Base-by-base conservation (phyloP, 1,284 basidiomycete genomes). In the Leccinum angustisporum region DNA sequence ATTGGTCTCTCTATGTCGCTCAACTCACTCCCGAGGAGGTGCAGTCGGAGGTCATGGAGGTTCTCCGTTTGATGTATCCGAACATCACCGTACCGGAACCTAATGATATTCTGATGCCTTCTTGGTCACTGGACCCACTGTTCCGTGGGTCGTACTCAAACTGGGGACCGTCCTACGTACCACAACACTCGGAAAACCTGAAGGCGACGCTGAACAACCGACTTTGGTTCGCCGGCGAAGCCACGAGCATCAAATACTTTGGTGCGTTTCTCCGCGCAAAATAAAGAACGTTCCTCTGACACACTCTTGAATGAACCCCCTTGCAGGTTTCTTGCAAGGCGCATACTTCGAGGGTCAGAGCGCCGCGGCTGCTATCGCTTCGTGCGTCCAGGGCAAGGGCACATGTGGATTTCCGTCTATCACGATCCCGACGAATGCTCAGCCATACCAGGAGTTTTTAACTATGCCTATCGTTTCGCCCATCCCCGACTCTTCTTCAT, bases 111-210 rank as follows among this genome's bases (percentile, higher is more conserved):
- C 78, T 80, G 65, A 83, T 86, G 66, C 81, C 81, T 4, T 75
- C 81, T 7, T 90, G 88, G 88, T 70, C 78, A 48, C 71, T 72
- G 13, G 81, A 88, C 64, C 81, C 82, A 6, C 74, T 89, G 16
- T 87, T 80, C 73, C 80, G 85, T 11, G 88, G 88, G 3, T 83
- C 86, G 7, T 90, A 86, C 68, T 86, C 84, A 14, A 90, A 88
- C 65, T 89, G 87, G 86, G 86, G 18, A 46, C 18, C 18, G 10
- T 46, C 43, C 3, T 86, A 86, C 65, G 70, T 81, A 18, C 77
- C 76, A 27, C 76, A 79, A 30, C 25, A 27, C 8, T 27, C 48
- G 71, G 75, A 78, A 9, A 86, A 88, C 67, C 65, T 88, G 53
- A 76, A 81, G 27, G 83, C 84, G 3, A 84, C 82, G 21, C 76